A percentile compares a stretch with the other conserved stretches of the same genome.
These are phyloP conservation scores for Leccinum griseonigrum DNA, from an alignment of 1,284 basidiomycete species.

Conservation along the genomic window DNA sequence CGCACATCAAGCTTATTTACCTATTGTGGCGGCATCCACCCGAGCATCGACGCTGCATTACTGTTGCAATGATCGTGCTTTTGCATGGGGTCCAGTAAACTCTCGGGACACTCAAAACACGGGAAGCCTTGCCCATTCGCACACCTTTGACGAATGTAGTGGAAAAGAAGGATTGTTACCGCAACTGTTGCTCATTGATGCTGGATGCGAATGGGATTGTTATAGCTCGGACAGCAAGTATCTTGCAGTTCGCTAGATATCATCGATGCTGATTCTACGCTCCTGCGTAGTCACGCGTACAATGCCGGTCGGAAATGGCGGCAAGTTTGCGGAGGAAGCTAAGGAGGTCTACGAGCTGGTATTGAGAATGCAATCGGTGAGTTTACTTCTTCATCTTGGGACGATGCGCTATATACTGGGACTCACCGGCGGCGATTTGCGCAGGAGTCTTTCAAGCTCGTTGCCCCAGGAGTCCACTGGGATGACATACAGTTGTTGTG, in stretches of 20 bases:
- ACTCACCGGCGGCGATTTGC: background rate
- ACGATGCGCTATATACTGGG: background rate
- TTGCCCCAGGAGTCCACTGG: constrained; percentile 80
- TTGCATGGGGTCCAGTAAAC: constrained; percentile 72
- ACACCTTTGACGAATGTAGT: constrained; percentile 26
- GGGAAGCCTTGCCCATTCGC: constrained; percentile 40
- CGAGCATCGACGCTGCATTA: constrained; percentile 89
- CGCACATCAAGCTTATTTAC: constrained; percentile 85
- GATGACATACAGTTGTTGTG: constrained; percentile 80
- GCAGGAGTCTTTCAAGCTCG: constrained; percentile 65
- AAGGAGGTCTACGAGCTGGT: constrained; percentile 83
- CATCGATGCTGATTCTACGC: background rate
- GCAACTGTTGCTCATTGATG: constrained; percentile 88
- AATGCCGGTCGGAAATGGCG: constrained; percentile 85
- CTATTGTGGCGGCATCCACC: constrained; percentile 83
- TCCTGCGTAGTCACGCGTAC: constrained; percentile 62
- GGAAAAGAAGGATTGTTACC: constrained; percentile 46
- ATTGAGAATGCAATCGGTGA: constrained; percentile 79
- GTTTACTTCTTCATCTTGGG: background rate
- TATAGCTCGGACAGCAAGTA: constrained; percentile 73
- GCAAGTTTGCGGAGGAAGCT: constrained; percentile 79
- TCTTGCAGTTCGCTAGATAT: constrained; percentile 2
- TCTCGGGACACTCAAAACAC: constrained; percentile 54
- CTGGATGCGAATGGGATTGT: constrained; percentile 86
- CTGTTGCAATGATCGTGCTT: constrained; percentile 81